Conservation (phyloP, 1,139 yeast species). For the Eremothecium gossypii region DNA sequence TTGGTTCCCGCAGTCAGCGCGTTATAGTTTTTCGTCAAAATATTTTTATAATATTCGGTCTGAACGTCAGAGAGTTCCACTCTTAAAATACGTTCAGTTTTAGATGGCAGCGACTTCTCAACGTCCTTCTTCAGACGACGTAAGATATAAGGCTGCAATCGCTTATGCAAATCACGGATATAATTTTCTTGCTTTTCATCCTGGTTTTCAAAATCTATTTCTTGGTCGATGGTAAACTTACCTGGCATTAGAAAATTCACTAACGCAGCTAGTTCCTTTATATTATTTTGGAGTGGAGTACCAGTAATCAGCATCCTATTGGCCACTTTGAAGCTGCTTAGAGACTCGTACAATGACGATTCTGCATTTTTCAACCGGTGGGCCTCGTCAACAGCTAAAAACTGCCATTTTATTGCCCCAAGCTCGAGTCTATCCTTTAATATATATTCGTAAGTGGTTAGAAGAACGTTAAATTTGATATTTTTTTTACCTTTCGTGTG, state of each 20-base stretch:
- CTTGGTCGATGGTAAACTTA: constrained; percentile 77
- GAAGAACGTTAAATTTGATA: constrained; percentile 75
- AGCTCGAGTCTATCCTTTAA: constrained; percentile 76
- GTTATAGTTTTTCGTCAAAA: constrained; percentile 79
- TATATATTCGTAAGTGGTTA: constrained; percentile 94
- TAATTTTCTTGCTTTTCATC: constrained; percentile 80
- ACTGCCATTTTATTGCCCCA: constrained; percentile 88
- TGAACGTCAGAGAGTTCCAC: constrained; percentile 93
- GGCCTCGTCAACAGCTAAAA: constrained; percentile 96
- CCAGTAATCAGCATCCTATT: constrained; percentile 91
- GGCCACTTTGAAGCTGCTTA: constrained; percentile 70
- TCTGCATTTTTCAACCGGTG: constrained; percentile 93
- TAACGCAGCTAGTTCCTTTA: constrained; percentile 89
- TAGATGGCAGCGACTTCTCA: constrained; percentile 90
- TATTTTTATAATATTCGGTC: constrained; percentile 89
- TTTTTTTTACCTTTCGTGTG: constrained; percentile 39
- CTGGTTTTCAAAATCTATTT: constrained; percentile 87
- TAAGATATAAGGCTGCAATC: constrained; percentile 83
- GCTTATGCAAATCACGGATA: constrained; percentile 73
- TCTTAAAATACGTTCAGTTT: constrained; percentile 86
- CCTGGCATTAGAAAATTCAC: constrained; percentile 97
- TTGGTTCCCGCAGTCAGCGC: constrained; percentile 82
- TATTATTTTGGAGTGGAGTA: constrained; percentile 93
- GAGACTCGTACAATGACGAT: constrained; percentile 81
- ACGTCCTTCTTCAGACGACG: constrained; percentile 95